phyloP scores from a whole-genome alignment of 495 filamentous ascomycete species.

The Antarctomyces pellizariae region DNA sequence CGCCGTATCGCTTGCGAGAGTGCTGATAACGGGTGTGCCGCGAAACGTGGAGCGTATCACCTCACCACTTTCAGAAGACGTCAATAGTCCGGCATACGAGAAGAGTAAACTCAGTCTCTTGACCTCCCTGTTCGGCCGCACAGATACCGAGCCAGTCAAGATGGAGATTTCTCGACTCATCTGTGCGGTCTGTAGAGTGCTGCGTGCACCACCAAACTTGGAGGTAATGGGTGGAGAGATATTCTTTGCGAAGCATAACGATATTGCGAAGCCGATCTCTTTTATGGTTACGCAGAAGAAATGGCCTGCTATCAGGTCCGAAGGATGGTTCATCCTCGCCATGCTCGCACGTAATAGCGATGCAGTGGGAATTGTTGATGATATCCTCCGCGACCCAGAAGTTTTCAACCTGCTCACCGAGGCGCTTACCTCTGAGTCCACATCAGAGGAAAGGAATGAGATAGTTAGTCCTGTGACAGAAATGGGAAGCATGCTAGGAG shows the following conservation, averaged over 20 bases:
- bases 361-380: conserved; percentile 26
- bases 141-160: conserved; percentile 40
- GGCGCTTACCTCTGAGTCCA: conserved; percentile 19
- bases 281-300: conserved; percentile 41
- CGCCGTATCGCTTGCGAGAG: conserved; percentile 39
- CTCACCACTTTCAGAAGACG: conserved; percentile 16
- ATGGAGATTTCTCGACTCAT: conserved; percentile 49
- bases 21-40: conserved; percentile 33
- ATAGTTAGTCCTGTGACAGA: not conserved
- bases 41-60: conserved; percentile 30
- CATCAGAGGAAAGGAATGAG: conserved; percentile 5
- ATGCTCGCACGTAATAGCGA: conserved; percentile 32
- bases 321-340: conserved; percentile 53
- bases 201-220: conserved; percentile 19
- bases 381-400: conserved; percentile 24
- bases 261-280: conserved; percentile 28
- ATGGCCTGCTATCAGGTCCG: conserved; percentile 45
- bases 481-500: not conserved
- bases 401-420: conserved; percentile 24
- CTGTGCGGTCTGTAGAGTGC: conserved; percentile 36
- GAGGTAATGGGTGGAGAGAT: conserved; percentile 16
- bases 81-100: conserved; percentile 17
- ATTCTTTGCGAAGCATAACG: conserved; percentile 27
- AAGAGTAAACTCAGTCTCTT: conserved; percentile 36
- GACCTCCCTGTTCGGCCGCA: conserved; percentile 29